Percentiles rank a stretch among this genome's conserved stretches.
These are phyloP conservation scores for Crepidotus sp. DNA, from an alignment of 1,284 basidiomycete species.

Conservation along the genomic window DNA sequence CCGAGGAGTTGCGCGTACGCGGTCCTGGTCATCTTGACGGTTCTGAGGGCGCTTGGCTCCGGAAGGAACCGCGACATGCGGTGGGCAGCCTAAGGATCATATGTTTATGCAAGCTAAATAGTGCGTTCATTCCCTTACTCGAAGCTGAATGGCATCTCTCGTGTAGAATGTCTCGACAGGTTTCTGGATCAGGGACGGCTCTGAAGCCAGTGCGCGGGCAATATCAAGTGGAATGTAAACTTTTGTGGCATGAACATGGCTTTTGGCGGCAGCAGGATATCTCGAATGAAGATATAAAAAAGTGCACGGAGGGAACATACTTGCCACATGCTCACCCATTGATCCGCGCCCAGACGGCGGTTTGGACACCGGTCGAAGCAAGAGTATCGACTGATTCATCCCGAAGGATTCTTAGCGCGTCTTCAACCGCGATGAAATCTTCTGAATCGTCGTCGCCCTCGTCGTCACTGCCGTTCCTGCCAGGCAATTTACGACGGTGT, in stretches of 20 bases:
- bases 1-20: slow-evolving; percentile 89
- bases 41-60: slow-evolving; percentile 46
- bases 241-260: slow-evolving; percentile 75
- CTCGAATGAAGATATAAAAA: slow-evolving; percentile 31
- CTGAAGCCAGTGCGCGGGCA: slow-evolving; percentile 56
- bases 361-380: slow-evolving; percentile 53
- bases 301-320: background rate
- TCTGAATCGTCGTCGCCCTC: slow-evolving; percentile 44
- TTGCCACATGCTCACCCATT: slow-evolving; percentile 36
- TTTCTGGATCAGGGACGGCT: slow-evolving; percentile 72
- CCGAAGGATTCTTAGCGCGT: slow-evolving; percentile 61
- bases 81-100: slow-evolving; percentile 56
- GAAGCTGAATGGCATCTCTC: slow-evolving; percentile 78
- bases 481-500: slow-evolving; percentile 35
- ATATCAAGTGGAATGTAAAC: slow-evolving; percentile 76
- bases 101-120: background rate
- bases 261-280: slow-evolving; percentile 60
- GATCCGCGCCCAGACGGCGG: slow-evolving; percentile 60
- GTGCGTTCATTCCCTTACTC: slow-evolving; percentile 48
- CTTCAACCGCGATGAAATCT: slow-evolving; percentile 45
- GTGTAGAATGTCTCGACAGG: slow-evolving; percentile 91
- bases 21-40: slow-evolving; percentile 74
- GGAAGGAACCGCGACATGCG: slow-evolving; percentile 86
- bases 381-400: slow-evolving; percentile 44
- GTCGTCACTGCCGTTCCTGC: slow-evolving; percentile 39